Evolutionary conservation across 257 asterid species (phyloP), one percentile per base, ranked within the genome.

Genomic region (Solanum chiquidenum): DNA sequence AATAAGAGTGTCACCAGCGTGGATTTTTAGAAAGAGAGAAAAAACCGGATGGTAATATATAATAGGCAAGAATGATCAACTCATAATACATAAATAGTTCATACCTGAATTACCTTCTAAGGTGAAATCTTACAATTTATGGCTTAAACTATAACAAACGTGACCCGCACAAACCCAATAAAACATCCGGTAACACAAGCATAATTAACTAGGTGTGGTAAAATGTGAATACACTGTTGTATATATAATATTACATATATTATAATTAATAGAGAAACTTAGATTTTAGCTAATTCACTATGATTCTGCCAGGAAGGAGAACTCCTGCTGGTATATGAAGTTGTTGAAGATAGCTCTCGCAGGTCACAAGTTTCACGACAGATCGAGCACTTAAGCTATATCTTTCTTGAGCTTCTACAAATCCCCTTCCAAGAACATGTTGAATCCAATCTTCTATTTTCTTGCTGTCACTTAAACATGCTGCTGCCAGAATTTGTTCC

Each of bases 371-470:
- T 79, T 92, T 94, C 13, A 96, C 92, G 0, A 92, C 87, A 29
- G 98, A 94, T 83, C 93, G 91, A 66, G 86, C 88, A 76, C 86
- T 90, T 20, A 93, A 86, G 82, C 94, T 89, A 64, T 91, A 95
- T 87, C 89, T 94, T 55, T 88, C 93, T 89, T 87, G 90, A 82
- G 94, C 98, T 87, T 92, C 94, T 85, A 86, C 86, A 79, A 95
- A 94, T 35, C 94, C 96, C 69, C 60, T 75, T 27, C 87, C 71
- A 27, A 95, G 91, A 68, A 95, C 95, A 37, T 58, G 20, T 7
- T 87, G 89, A 82, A 97, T 90, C 98, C 99, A 97, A 55, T 93
- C 94, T 44, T 93, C 94, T 9, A 97, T 96, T 13, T 52, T 88
- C 88, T 88, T 87, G 18, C 84, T 40, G 16, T 93, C 93, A 16